Base-by-base conservation (phyloP, 73 alveolate species). In the Diophrys sp. region DNA sequence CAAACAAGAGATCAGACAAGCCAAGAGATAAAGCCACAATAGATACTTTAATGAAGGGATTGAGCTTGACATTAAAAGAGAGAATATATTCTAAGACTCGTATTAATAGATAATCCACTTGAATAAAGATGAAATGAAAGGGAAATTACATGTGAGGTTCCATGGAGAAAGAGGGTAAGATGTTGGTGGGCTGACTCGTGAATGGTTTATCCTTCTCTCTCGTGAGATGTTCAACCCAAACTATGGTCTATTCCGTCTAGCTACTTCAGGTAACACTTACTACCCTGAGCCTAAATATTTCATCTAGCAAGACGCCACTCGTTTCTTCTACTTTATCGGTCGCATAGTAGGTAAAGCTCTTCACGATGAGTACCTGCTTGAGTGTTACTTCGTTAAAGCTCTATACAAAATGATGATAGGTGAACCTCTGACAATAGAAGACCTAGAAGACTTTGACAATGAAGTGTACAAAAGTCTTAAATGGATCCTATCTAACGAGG, bases 151-250 rank as follows among this genome's bases (percentile, higher is more conserved):
- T 56, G 90, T 94, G 27, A 83, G 78, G 74, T 94, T 94, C 75
- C 87, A 88, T 67, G 97, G 96, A 29, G 99, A 98, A 87, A 96
- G 97, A 77, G 99, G 99, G 24, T 82, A 97, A 18, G 99, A 98
- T 83, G 99, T 98, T 23, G 99, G 99, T 0, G 99, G 99, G 32
- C 95, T 98, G 2, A 96, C 98, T 24, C 87, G 99, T 88, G 99
- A 98, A 83, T 98, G 99, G 99, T 92, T 96, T 74, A 87, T 92
- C 23, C 89, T 96, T 56, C 91, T 98, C 55, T 94, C 99, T n/a
- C 93, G 93, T 85, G 99, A 96, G 79, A 97, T 98, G 95, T 97
- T 98, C 90, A 97, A 98, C 82, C 99, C 99, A 2, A 90, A 90
- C 93, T 96, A 97, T 85, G 97, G 96, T 78, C 85, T 91, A 73